Conservation (phyloP, 1,284 basidiomycete species). For the Phellopilus nigrolimitatus region DNA sequence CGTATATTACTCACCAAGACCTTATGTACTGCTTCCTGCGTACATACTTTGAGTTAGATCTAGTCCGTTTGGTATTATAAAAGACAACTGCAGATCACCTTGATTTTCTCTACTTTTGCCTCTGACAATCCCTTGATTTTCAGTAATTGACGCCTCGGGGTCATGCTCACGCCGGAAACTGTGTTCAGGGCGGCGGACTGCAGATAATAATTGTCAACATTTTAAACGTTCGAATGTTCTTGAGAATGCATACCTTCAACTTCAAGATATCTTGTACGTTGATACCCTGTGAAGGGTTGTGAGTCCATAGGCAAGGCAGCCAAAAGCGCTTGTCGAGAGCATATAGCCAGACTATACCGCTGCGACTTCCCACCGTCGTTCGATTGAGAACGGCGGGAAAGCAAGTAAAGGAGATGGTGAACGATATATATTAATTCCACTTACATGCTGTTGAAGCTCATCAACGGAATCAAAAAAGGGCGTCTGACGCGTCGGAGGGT, state of each 20-base stretch:
- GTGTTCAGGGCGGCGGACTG: constrained; percentile 73
- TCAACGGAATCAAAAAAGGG: constrained; percentile 77
- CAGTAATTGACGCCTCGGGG: constrained; percentile 78
- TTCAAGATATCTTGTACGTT: constrained; percentile 92
- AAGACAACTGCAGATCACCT: constrained; percentile 42
- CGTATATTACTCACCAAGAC: constrained; percentile 52
- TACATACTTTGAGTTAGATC: constrained; percentile 3
- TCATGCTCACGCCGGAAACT: constrained; percentile 79
- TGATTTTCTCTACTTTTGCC: constrained; percentile 94
- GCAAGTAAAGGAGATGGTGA: constrained; percentile 13
- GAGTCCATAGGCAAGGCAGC: neutral
- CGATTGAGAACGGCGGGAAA: neutral
- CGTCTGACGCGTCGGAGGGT: constrained; percentile 32
- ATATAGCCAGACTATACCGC: constrained; percentile 4
- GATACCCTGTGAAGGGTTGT: constrained; percentile 60
- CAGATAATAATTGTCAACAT: constrained; percentile 8
- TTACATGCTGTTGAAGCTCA: constrained; percentile 83
- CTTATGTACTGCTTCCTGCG: constrained; percentile 83
- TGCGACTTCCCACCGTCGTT: neutral
- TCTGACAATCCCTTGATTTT: constrained; percentile 93
- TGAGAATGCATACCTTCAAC: constrained; percentile 58
- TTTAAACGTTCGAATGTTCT: neutral
- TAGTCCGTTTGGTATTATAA: constrained; percentile 10
- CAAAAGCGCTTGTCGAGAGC: neutral
- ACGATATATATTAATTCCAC: constrained; percentile 23